phyloP scores from a whole-genome alignment of 1,284 basidiomycete genomes.

The Schizophyllum amplum region DNA sequence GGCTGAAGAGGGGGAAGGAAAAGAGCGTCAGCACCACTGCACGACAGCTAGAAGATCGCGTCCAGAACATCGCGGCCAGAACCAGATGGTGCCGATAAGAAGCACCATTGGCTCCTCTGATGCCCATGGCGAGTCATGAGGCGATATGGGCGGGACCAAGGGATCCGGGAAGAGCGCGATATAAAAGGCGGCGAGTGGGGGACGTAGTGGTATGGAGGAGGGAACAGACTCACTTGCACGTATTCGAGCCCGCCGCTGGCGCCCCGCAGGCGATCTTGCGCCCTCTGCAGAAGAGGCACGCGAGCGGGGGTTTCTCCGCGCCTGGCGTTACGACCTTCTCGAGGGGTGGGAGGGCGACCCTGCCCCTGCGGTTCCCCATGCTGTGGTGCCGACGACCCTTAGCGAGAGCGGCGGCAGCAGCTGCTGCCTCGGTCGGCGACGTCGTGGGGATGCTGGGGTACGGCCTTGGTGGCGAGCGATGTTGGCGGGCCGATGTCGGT shows the following conservation, averaged over 20 bases:
- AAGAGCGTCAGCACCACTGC: constrained; percentile 11
- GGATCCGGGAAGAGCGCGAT: neutral
- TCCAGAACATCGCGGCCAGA: constrained; percentile 2
- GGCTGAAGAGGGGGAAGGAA: constrained; percentile 30
- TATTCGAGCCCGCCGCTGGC: constrained; percentile 37
- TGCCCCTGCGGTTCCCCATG: neutral
- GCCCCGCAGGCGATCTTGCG: constrained; percentile 60
- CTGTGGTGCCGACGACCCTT: neutral
- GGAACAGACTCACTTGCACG: constrained; percentile 48
- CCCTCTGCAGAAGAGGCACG: constrained; percentile 54
- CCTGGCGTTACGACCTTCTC: neutral
- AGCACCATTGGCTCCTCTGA: neutral
- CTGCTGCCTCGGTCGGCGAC: neutral
- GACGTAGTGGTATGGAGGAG: neutral
- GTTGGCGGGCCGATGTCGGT: neutral
- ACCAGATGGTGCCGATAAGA: neutral
- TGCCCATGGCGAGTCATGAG: neutral
- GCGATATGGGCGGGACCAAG: neutral
- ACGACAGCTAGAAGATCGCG: constrained; percentile 7
- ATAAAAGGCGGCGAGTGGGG: neutral
- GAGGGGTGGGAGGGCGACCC: neutral
- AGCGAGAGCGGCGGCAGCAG: neutral
- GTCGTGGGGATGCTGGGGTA: neutral
- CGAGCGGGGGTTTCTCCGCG: constrained; percentile 43
- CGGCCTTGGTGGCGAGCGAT: neutral